Conservation (phyloP, 352 stramenopile species). For the Phytophthora gonapodyides region DNA sequence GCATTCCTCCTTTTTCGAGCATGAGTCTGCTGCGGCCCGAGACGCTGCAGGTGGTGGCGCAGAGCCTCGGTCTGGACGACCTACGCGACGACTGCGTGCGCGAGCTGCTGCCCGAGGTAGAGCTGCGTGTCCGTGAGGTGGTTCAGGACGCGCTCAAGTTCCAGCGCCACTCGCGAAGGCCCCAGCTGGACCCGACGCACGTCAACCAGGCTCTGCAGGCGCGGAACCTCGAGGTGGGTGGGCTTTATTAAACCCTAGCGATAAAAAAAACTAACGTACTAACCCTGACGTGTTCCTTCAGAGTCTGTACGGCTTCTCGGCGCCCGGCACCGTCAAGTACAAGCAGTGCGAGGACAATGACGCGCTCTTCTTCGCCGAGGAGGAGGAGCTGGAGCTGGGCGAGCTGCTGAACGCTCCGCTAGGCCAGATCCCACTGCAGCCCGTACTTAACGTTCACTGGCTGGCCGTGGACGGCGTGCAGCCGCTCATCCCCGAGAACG, state of each 20-base stretch:
- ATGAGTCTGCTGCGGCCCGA: constrained; percentile 83
- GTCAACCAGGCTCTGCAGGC: constrained; percentile 80
- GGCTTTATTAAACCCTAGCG: not conserved
- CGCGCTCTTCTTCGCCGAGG: constrained; percentile 70
- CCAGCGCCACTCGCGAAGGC: constrained; percentile 66
- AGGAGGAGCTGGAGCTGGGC: constrained; percentile 71
- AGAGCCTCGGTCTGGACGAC: constrained; percentile 77
- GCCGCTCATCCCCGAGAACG: constrained; percentile 84
- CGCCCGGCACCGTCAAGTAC: constrained; percentile 55
- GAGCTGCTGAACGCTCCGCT: constrained; percentile 81
- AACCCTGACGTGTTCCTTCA: constrained; percentile 16
- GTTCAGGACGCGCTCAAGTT: constrained; percentile 90
- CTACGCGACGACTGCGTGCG: constrained; percentile 66
- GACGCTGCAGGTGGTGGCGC: constrained; percentile 69
- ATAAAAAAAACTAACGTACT: not conserved
- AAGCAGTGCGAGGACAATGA: constrained; percentile 61
- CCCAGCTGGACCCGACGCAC: constrained; percentile 61
- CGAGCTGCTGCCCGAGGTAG: constrained; percentile 76
- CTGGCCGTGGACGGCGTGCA: constrained; percentile 84
- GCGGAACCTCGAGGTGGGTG: constrained; percentile 65
- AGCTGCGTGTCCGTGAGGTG: constrained; percentile 81
- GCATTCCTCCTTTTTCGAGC: no score
- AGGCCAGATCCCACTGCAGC: constrained; percentile 72
- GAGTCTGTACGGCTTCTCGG: constrained; percentile 78
- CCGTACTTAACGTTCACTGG: constrained; percentile 80